A percentile compares a stretch with the other conserved stretches of the same genome.
phyloP scores from a whole-genome alignment of 2,329 filamentous ascomycete genomes.

The Tolypocladium inflatum region DNA sequence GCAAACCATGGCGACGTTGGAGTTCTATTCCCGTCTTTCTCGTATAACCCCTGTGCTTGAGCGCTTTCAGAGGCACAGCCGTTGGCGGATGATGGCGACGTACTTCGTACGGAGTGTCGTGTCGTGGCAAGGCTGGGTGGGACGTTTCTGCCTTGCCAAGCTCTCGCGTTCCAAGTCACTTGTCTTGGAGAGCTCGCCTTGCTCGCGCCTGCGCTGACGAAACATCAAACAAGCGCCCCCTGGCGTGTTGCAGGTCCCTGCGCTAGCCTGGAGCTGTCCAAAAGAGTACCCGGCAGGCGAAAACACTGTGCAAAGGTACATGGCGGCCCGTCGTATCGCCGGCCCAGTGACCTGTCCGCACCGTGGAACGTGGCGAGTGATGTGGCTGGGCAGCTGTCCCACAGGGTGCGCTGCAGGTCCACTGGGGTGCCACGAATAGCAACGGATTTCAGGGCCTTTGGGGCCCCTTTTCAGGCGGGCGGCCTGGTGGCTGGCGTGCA shows the following conservation, averaged over 20 bases:
- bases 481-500: not conserved
- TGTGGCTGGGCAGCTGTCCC: not conserved
- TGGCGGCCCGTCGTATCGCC: not conserved
- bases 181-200: not conserved
- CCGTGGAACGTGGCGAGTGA: slow-evolving; percentile 1
- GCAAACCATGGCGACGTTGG: slow-evolving; percentile 44
- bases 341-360: not conserved
- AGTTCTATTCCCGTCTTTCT: not conserved
- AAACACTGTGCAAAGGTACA: not conserved
- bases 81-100: not conserved
- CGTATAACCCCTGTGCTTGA: not conserved
- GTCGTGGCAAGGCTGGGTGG: not conserved
- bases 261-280: not conserved
- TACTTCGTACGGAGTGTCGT: not conserved
- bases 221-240: not conserved
- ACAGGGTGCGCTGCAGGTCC: not conserved
- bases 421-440: slow-evolving; percentile 1
- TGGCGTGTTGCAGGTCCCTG: not conserved
- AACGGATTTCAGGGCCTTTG: not conserved
- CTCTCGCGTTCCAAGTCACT: not conserved
- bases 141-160: not conserved
- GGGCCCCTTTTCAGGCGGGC: not conserved
- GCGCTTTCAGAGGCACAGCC: not conserved
- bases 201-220: not conserved
- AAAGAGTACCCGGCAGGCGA: not conserved